phyloP scores from a whole-genome alignment of 2,329 filamentous ascomycete genomes.

The Harringtonia lauricola region DNA sequence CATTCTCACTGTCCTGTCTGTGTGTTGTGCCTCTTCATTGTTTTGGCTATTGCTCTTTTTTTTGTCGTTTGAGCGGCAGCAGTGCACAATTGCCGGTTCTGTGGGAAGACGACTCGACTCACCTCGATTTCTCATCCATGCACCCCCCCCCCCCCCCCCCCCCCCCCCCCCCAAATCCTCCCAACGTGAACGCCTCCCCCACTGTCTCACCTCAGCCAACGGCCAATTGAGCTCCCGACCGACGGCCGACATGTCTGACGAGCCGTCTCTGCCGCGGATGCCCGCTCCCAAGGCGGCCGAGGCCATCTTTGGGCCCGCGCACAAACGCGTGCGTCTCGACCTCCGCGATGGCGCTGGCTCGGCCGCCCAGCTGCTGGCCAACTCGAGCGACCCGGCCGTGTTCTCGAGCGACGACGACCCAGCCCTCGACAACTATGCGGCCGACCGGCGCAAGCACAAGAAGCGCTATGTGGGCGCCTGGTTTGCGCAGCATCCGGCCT shows the following conservation, averaged over 20 bases:
- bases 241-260: slow-evolving; percentile 9
- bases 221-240: too few species aligned
- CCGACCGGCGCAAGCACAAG: slow-evolving; percentile 40
- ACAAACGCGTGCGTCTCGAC: slow-evolving; percentile 8
- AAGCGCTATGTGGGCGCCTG: slow-evolving; percentile 54
- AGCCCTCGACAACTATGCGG: slow-evolving; percentile 50
- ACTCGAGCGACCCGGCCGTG: slow-evolving; percentile 59
- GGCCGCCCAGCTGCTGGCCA: slow-evolving; percentile 27
- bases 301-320: slow-evolving; percentile 8
- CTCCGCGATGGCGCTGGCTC: neutral
- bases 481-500: slow-evolving; percentile 42
- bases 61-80: too few species aligned
- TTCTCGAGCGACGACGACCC: slow-evolving; percentile 67
- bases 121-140: too few species aligned
- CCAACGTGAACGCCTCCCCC: too few species aligned
- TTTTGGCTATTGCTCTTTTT: too few species aligned
- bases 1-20: too few species aligned
- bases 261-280: slow-evolving; percentile 11
- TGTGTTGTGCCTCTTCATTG: too few species aligned
- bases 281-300: slow-evolving; percentile 8
- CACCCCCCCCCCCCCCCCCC: too few species aligned
- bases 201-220: neutral
- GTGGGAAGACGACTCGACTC: too few species aligned
- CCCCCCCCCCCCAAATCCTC: too few species aligned
- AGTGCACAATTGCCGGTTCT: too few species aligned